phyloP scores from a whole-genome alignment of 2,329 filamentous ascomycete genomes.

The Phaeosphaeria sp. region DNA sequence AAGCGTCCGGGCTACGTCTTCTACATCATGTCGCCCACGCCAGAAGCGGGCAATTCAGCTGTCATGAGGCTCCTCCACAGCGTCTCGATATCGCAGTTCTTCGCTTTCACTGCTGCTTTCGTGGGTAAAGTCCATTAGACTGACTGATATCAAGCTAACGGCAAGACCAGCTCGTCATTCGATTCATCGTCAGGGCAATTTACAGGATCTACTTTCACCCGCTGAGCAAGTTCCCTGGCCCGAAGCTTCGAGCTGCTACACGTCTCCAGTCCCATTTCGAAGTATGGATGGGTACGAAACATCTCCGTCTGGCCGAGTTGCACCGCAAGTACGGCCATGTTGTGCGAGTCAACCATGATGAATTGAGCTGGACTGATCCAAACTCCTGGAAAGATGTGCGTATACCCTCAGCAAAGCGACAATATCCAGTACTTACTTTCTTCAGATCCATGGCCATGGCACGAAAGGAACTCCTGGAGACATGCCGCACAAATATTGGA shows the following conservation, averaged over 20 bases:
- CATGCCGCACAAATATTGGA: slow-evolving; percentile 30
- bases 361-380: slow-evolving; percentile 49
- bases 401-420: not conserved
- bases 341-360: slow-evolving; percentile 50
- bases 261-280: slow-evolving; percentile 42
- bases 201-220: slow-evolving; percentile 49
- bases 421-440: not conserved
- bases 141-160: slow-evolving; percentile 3
- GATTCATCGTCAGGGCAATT: slow-evolving; percentile 29
- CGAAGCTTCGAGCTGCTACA: slow-evolving; percentile 44
- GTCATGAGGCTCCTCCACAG: slow-evolving; percentile 3
- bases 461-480: slow-evolving; percentile 24
- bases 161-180: slow-evolving; percentile 14
- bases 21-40: slow-evolving; percentile 10
- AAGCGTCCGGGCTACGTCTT: not conserved
- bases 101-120: slow-evolving; percentile 6
- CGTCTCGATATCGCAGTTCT: slow-evolving; percentile 5
- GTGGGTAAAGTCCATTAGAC: slow-evolving; percentile 4
- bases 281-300: slow-evolving; percentile 27
- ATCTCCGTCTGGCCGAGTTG: slow-evolving; percentile 31
- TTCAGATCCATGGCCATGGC: slow-evolving; percentile 33
- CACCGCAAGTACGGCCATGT: slow-evolving; percentile 51
- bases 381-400: slow-evolving; percentile 42
- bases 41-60: not conserved
- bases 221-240: slow-evolving; percentile 51